phyloP scores from a whole-genome alignment of 75 land plant genomes.

The Azolla pinnata region DNA sequence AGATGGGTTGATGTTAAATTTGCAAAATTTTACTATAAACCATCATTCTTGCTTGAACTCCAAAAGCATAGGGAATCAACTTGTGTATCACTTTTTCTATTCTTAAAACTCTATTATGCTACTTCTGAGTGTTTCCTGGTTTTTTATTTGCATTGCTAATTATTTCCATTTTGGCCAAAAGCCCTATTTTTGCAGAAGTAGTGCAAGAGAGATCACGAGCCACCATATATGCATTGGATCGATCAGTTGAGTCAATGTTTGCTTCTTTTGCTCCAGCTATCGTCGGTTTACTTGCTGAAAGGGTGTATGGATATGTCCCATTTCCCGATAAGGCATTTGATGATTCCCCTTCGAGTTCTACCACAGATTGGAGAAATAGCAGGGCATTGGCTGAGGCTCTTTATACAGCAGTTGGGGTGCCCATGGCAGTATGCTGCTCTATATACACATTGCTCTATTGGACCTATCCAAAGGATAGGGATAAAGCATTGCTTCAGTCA shows the following conservation, averaged over 20 bases:
- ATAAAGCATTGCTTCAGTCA: conserved; percentile 4
- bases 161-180: background rate
- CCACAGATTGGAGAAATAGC: conserved; percentile 17
- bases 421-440: conserved; percentile 21
- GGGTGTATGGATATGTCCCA: conserved; percentile 25
- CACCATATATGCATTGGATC: conserved; percentile 28
- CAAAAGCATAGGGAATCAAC: background rate
- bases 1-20: too few species aligned
- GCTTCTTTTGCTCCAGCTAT: conserved; percentile 34
- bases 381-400: conserved; percentile 28
- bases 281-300: conserved; percentile 29
- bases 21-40: too few species aligned
- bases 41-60: background rate
- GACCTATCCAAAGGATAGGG: conserved; percentile 33
- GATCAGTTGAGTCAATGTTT: conserved; percentile 27
- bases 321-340: conserved; percentile 4
- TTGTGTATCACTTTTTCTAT: background rate
- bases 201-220: conserved; percentile 27
- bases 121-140: too few species aligned
- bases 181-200: conserved; percentile 38
- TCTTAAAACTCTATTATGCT: background rate
- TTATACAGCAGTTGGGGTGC: conserved; percentile 20
- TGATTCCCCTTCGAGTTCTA: too few species aligned
- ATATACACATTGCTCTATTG: conserved; percentile 29
- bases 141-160: too few species aligned